A percentile compares a stretch with the other conserved stretches of the same genome.
phyloP scores from a whole-genome alignment of 129 eudicot species.

The Dittrichia graveolens region DNA sequence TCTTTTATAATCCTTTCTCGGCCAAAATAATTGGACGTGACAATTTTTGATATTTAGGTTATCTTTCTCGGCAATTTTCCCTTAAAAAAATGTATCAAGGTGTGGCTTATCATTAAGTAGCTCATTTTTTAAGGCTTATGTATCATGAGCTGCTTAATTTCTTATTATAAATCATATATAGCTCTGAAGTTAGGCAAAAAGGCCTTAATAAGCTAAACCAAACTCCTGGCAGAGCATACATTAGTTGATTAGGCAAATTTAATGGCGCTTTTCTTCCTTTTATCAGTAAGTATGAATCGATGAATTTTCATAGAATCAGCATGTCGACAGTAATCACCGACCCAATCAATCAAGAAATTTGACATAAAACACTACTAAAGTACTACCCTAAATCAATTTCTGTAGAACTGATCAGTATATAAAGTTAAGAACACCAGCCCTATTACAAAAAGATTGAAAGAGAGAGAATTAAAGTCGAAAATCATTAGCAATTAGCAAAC shows the following conservation, averaged over 20 bases:
- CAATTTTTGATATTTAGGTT: no score
- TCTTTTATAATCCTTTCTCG: background rate
- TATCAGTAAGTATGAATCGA: background rate
- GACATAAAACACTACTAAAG: background rate
- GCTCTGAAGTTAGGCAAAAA: background rate
- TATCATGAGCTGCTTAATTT: background rate
- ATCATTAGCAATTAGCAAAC: slow-evolving; percentile 26
- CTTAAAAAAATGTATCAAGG: no score
- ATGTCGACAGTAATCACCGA: background rate
- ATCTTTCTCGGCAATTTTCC: no score
- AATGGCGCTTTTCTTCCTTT: no score
- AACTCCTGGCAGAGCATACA: no score
- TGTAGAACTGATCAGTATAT: background rate
- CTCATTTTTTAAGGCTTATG: no score
- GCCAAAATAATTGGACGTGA: no score
- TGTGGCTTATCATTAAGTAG: no score
- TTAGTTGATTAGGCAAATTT: no score
- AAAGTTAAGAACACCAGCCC: background rate
- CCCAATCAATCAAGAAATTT: background rate
- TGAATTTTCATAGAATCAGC: background rate
- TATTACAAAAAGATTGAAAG: background rate
- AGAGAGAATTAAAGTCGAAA: background rate
- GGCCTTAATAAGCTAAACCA: no score
- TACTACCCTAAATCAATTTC: background rate
- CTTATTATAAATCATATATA: background rate